Base-by-base conservation (phyloP, 805 yeast genomes). In the Saturnispora diversa region DNA sequence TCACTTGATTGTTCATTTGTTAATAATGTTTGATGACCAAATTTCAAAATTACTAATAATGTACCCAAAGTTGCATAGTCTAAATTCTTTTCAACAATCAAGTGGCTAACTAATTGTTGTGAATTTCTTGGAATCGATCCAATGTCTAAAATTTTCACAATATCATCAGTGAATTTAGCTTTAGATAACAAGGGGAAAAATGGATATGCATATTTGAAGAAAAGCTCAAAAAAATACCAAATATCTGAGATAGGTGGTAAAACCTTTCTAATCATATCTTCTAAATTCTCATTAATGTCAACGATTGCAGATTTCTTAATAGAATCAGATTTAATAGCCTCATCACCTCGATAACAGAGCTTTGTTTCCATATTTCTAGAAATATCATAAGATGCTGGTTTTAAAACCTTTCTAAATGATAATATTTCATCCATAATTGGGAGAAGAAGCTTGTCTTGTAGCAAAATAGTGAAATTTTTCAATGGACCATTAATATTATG, bases 51-150 rank as follows among this genome's bases (percentile, higher is more conserved):
- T 8, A 69, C 52, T 33, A 74, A 53, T 11, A 74, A 48, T 1
- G 64, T 55, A 0, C 79, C 80, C 16, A 71, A 37, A 5, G 56
- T 47, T 1, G 77, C 75, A 43, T 72, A 64, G 49, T 72, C 78
- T 26, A 69, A 49, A 48, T 71, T 57, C 43, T 60, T 65, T 27
- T 62, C 64, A 10, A 72, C 46, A 22, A 55, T 54, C 10, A 73
- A 36, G 1, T 42, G 40, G 7, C 44, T 47, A 6, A 70, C 52
- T 19, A 45, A 49, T 8, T 33, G 54, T 25, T 68, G 70, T 1
- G 53, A 59, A 12, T 26, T 23, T 5, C 12, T 13, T 22, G 33
- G 37, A 5, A 4, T 23, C 12, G 13, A 5, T 4, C 22, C 17
- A 13, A 39, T 23, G 11, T 22, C 30, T 1, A 75, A 73, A 8